A percentile compares a stretch with the other conserved stretches of the same genome.
Conservation (phyloP, 2,329 filamentous ascomycete species). For the Tolypocladium endophyticum region DNA sequence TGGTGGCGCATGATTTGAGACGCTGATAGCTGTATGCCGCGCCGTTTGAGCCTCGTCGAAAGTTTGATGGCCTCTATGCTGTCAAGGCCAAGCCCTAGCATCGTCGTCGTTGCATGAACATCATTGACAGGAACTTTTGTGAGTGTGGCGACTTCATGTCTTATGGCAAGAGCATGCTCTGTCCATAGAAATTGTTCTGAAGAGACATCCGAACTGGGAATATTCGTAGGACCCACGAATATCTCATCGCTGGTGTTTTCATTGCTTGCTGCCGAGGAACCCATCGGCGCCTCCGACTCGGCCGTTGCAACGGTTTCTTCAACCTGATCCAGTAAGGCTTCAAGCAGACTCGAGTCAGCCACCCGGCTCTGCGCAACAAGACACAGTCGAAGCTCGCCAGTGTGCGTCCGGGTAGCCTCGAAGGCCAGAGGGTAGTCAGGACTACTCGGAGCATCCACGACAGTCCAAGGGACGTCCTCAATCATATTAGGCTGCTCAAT, state of each 20-base stretch:
- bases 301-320: slow-evolving; percentile 11
- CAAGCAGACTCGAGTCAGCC: slow-evolving; percentile 19
- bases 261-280: neutral
- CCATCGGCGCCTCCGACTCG: slow-evolving; percentile 3
- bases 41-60: slow-evolving; percentile 56
- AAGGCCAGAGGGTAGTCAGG: slow-evolving; percentile 70
- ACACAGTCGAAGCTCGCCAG: slow-evolving; percentile 40
- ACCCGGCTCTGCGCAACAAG: slow-evolving; percentile 45
- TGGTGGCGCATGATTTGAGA: slow-evolving; percentile 66
- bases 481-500: slow-evolving; percentile 24
- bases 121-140: slow-evolving; percentile 39
- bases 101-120: slow-evolving; percentile 49
- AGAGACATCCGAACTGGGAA: too few relatives aligned
- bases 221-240: neutral
- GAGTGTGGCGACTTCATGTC: slow-evolving; percentile 52
- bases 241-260: neutral
- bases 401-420: slow-evolving; percentile 49
- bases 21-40: slow-evolving; percentile 52
- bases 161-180: slow-evolving; percentile 38
- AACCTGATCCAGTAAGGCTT: slow-evolving; percentile 28
- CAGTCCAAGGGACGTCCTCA: slow-evolving; percentile 40
- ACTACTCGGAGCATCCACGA: slow-evolving; percentile 33
- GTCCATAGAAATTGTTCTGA: slow-evolving; percentile 46
- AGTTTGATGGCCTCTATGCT: slow-evolving; percentile 88
- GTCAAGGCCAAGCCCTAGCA: slow-evolving; percentile 79